These are phyloP conservation scores for Phytopythium cucurbitacearum DNA, from an alignment of 352 stramenopile species.

Conservation along the genomic window DNA sequence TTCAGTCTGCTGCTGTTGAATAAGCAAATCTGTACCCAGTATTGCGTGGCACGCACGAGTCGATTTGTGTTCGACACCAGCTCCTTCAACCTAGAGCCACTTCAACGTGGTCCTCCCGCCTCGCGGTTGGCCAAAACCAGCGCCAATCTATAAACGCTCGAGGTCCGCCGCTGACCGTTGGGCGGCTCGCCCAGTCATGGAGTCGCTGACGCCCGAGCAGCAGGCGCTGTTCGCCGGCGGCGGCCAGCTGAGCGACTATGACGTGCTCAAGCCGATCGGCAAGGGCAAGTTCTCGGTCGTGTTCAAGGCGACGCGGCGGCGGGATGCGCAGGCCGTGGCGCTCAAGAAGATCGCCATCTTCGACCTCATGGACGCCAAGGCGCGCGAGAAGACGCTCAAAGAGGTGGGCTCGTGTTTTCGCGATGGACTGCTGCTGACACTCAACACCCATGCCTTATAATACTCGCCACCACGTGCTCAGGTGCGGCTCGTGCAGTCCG, in stretches of 20 bases:
- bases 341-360: conserved; percentile 94
- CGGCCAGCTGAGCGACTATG: conserved; percentile 64
- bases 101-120: too few relatives aligned
- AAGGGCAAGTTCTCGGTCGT: conserved; percentile 94
- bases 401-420: conserved; percentile 26
- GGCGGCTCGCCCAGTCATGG: conserved; percentile 25
- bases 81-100: too few relatives aligned
- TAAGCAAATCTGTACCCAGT: too few relatives aligned
- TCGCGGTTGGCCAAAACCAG: too few relatives aligned
- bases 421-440: conserved; percentile 7
- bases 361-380: conserved; percentile 87
- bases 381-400: conserved; percentile 90
- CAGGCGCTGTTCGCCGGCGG: conserved; percentile 55
- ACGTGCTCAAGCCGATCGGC: conserved; percentile 86
- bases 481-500: conserved; percentile 85
- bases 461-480: too few relatives aligned
- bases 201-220: conserved; percentile 72
- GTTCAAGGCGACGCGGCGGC: conserved; percentile 74
- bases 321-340: conserved; percentile 74
- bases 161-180: too few relatives aligned
- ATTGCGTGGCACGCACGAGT: too few relatives aligned
- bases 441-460: too few relatives aligned
- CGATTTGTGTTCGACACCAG: too few relatives aligned
- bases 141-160: too few relatives aligned
- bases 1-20: too few relatives aligned